Evolutionary conservation across 306 rosid species (phyloP).

Genomic region (Echinosophora koreensis): DNA sequence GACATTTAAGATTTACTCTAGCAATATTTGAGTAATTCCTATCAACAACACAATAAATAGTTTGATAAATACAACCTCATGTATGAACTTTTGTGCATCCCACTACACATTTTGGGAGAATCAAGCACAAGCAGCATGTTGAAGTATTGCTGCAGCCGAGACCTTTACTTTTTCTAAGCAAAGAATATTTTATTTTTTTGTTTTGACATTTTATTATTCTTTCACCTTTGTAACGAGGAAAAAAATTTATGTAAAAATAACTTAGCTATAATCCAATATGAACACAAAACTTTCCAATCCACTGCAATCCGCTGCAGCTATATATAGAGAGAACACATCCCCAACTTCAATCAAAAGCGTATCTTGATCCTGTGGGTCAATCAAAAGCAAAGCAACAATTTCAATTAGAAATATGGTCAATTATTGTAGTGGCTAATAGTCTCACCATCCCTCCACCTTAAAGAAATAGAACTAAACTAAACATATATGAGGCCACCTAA

Average conservation of each 20-base stretch:
- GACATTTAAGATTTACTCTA: neutral
- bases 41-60: conserved; percentile 36
- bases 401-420: conserved; percentile 19
- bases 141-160: conserved; percentile 9
- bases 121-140: conserved; percentile 36
- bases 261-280: conserved; percentile 38
- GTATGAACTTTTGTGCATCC: conserved; percentile 42
- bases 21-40: conserved; percentile 33
- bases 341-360: conserved; percentile 42
- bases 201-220: conserved; percentile 39
- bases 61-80: conserved; percentile 47
- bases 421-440: neutral
- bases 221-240: conserved; percentile 34
- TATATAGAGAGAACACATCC: neutral
- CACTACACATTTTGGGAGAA: conserved; percentile 44
- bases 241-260: conserved; percentile 28
- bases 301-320: neutral
- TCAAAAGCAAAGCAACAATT: conserved; percentile 36
- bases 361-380: conserved; percentile 69
- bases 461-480: neutral
- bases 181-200: conserved; percentile 41
- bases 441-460: neutral
- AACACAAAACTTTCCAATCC: conserved; percentile 40
- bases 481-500: neutral
- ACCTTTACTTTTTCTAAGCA: conserved; percentile 41